phyloP scores from a whole-genome alignment of 2,329 filamentous ascomycete species.

The Colletotrichum higginsianum region DNA sequence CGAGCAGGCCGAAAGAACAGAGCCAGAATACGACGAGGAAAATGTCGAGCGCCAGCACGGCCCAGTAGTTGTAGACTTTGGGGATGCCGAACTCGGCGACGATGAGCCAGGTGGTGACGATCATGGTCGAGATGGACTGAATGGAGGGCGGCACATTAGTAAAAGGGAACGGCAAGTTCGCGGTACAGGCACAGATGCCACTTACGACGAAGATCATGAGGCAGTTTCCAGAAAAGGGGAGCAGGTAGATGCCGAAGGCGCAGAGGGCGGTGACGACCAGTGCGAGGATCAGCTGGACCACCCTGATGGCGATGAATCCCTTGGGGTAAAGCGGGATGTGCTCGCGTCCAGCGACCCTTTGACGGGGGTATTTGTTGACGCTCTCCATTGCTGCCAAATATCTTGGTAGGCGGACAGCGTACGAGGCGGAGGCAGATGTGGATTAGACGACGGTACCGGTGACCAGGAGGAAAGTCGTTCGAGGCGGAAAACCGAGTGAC shows the following conservation, averaged over 20 bases:
- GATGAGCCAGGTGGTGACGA: conserved; percentile 63
- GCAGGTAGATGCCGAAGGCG: conserved; percentile 57
- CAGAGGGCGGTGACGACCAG: conserved; percentile 63
- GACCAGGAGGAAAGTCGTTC: background rate
- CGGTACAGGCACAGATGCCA: conserved; percentile 10
- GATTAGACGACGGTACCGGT: too few relatives aligned
- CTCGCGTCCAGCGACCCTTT: conserved; percentile 56
- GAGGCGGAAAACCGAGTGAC: background rate
- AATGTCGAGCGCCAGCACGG: conserved; percentile 65
- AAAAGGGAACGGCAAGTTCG: too few relatives aligned
- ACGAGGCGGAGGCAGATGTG: background rate
- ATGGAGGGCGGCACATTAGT: conserved; percentile 23
- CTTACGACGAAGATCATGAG: conserved; percentile 59
- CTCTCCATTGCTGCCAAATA: background rate
- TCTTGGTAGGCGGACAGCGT: background rate
- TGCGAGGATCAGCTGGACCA: conserved; percentile 62
- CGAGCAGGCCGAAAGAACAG: conserved; percentile 58
- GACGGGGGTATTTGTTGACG: conserved; percentile 47
- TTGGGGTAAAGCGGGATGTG: conserved; percentile 63
- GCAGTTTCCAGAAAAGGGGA: conserved; percentile 54
- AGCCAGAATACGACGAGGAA: conserved; percentile 69
- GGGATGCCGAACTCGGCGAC: conserved; percentile 58
- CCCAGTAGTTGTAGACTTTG: conserved; percentile 67
- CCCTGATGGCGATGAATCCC: conserved; percentile 60
- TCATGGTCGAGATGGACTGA: conserved; percentile 60